Base-by-base conservation (phyloP, 1,284 basidiomycete genomes). In the Malassezia pachydermatis region DNA sequence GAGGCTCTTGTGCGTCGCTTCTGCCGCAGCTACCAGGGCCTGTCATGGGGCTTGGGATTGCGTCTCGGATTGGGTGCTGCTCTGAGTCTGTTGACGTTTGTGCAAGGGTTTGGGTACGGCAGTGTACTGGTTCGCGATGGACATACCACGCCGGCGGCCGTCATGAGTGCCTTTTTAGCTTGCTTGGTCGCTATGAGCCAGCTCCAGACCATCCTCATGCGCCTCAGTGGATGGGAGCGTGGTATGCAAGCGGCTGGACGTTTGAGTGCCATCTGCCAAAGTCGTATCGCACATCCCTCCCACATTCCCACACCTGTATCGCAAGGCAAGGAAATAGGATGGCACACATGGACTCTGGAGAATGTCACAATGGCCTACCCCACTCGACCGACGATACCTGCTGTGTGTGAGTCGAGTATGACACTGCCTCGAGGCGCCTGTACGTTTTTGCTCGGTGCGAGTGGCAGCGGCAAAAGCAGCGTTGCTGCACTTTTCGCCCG, bases 141-240 rank as follows among this genome's bases (percentile, higher is more conserved):
- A 4, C 80, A 78, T 51, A 77, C 81, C 43, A 75, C 75, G 1
- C 76, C 84, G 0, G 86, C 86, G 4, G 79, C 83, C 41, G 86
- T 96, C 57, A 89, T 90, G 81, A 83, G 85, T 24, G 88, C 92
- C 38, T 98, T 98, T 72, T 96, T 90, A 88, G 87, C 90, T 0
- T 88, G 87, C 68, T 76, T 96, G 37, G 84, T 95, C 48, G 88
- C 87, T 0, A 84, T 84, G 3, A 82, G 78, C 63, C 86, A 86
- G 68, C 73, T 95, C 5, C 88, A 94, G 70, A 81, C 84, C 78
- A 81, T 82, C 63, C 80, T 95, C 5, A 86, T 87, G 0, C 80
- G 84, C 46, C 75, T 90, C 53, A 81, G 85, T 47, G 75, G 77
- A 14, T 75, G 95, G 51, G 80, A 84, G 47, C 88, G 86, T 72